Base-by-base conservation (phyloP, 306 rosid genomes). In the Sicyos baderoa region DNA sequence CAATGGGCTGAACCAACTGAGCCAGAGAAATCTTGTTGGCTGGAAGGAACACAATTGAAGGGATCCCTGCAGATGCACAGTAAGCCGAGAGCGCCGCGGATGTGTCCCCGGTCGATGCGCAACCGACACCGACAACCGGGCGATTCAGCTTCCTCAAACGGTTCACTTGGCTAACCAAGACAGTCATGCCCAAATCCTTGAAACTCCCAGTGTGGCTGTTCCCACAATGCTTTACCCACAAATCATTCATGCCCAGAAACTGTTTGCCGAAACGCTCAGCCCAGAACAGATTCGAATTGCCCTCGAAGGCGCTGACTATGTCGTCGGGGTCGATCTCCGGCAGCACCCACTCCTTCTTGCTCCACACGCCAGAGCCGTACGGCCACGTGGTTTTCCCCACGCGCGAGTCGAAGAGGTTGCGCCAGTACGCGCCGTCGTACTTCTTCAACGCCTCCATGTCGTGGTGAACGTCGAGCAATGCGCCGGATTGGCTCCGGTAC, bases 301-400 rank as follows among this genome's bases (percentile, higher is more conserved):
- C 97, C 65, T 90, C 97, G 45, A 88, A 90, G 45, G 97, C 89
- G 75, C 83, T 76, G 1, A 90, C 84, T 55, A 88, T 86, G 54
- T 88, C 90, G 32, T 90, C 90, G 1, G 84, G 70, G 54, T 88
- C 79, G 44, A 90, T 90, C 83, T 88, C 95, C 1, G 95, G 95
- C 0, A 88, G 73, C 2, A 90, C 95, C 97, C 97, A 90, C 75
- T 88, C 95, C 76, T 90, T 90, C 77, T 90, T 90, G 78, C 90
- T 84, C 95, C 97, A 88, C 2, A 90, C 97, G 4, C 97, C 95
- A 18, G 95, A 90, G 2, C 97, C 97, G 70, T 90, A 90, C 1
- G 97, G 95, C 97, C 97, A 88, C 0, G 92, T 79, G 22, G 95
- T 90, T 72, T 62, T 85, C 16, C 97, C 97, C n/a, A 90, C 95